Evolutionary conservation across 2,329 filamentous ascomycete species (phyloP).

Genomic region (Daldinia sp.): DNA sequence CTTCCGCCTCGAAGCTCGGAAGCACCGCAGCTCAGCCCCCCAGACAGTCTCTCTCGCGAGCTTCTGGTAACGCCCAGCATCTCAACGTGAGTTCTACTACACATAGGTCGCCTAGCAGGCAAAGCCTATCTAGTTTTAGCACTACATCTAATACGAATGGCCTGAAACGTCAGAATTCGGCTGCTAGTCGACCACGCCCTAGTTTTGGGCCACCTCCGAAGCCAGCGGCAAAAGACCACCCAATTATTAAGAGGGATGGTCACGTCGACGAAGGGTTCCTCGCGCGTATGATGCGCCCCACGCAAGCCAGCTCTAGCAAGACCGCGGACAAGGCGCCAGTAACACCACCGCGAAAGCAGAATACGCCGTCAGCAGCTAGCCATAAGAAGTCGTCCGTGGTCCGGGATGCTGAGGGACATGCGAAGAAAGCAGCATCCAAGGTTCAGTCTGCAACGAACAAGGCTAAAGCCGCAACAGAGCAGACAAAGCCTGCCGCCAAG

Average conservation of each 20-base stretch:
- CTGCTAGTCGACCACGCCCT: conserved; percentile 60
- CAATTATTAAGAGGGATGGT: conserved; percentile 62
- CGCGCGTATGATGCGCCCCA: conserved; percentile 85
- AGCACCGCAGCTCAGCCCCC: conserved; percentile 47
- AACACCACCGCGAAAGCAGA: conserved; percentile 62
- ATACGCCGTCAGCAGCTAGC: conserved; percentile 24
- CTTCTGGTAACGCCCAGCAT: conserved; percentile 55
- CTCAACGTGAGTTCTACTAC: conserved; percentile 43
- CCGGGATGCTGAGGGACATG: conserved; percentile 44
- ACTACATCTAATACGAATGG: conserved; percentile 50
- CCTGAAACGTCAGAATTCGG: conserved; percentile 61
- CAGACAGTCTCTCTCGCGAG: conserved; percentile 58
- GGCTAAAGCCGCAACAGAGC: conserved; percentile 40
- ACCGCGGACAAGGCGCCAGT: conserved; percentile 69
- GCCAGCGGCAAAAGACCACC: conserved; percentile 63
- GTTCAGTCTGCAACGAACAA: conserved; percentile 45
- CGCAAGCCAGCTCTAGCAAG: conserved; percentile 76
- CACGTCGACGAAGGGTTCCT: conserved; percentile 78
- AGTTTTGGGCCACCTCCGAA: conserved; percentile 71
- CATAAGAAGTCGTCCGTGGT: conserved; percentile 35
- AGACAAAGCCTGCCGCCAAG: conserved; percentile 38
- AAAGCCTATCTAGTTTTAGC: conserved; percentile 54
- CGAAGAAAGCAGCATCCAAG: conserved; percentile 47
- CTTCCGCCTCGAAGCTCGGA: conserved; percentile 74
- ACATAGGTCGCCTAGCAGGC: conserved; percentile 61